These are phyloP conservation scores for Tripterygium wilfordii DNA, from an alignment of 177 flowering plant genomes.

Conservation along the genomic window DNA sequence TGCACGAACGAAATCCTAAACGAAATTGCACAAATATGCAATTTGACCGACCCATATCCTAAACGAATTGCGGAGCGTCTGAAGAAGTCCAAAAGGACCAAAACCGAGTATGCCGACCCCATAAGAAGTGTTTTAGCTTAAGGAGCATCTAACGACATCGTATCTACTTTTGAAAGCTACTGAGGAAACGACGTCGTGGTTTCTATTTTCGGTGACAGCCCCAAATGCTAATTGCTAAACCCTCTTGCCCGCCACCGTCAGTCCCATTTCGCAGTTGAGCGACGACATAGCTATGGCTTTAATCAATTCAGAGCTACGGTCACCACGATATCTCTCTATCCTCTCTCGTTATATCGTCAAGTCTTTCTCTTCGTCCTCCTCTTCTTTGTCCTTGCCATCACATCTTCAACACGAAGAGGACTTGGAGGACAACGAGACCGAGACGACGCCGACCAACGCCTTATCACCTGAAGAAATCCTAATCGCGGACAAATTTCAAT, in stretches of 20 bases:
- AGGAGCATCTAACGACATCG: too few relatives aligned
- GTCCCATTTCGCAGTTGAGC: background rate
- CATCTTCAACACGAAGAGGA: conserved; percentile 12
- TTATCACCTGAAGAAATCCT: conserved; percentile 33
- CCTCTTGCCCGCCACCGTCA: background rate
- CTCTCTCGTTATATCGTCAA: conserved; percentile 8
- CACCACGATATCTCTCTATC: conserved; percentile 6
- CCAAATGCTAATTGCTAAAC: too few relatives aligned
- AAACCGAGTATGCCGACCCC: too few relatives aligned
- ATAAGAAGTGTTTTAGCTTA: too few relatives aligned
- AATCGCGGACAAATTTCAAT: conserved; percentile 42
- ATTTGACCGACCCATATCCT: too few relatives aligned
- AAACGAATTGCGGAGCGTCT: too few relatives aligned
- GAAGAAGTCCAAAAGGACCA: too few relatives aligned
- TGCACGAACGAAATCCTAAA: too few relatives aligned
- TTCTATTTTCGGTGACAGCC: too few relatives aligned
- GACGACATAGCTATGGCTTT: conserved; percentile 50
- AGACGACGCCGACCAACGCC: background rate
- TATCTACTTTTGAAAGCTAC: too few relatives aligned
- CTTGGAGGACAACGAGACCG: conserved; percentile 6
- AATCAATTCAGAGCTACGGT: conserved; percentile 18
- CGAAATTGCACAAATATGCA: too few relatives aligned
- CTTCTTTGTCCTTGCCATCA: conserved; percentile 6
- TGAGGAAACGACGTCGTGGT: too few relatives aligned
- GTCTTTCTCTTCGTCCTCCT: conserved; percentile 20